Percentiles rank a stretch among this genome's conserved stretches.
Evolutionary conservation across 192 early-diverging fungal genomes (phyloP).

Genomic region (Gryganskiella cystojenkinii): DNA sequence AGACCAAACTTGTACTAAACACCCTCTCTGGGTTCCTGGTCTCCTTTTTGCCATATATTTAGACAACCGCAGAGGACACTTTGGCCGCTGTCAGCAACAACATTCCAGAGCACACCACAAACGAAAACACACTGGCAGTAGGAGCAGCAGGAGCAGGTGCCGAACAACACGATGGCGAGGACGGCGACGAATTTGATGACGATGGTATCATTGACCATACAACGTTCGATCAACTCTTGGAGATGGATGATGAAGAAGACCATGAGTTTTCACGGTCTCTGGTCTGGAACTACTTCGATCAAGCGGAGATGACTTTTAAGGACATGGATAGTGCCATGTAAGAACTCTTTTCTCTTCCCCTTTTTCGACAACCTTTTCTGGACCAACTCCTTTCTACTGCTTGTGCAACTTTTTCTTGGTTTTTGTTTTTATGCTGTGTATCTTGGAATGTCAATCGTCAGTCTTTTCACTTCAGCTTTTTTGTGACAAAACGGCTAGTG

Average conservation of each 20-base stretch:
- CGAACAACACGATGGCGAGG: slow-evolving; percentile 32
- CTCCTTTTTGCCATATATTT: slow-evolving; percentile 6
- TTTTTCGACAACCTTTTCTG: neutral
- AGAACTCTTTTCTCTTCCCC: slow-evolving; percentile 19
- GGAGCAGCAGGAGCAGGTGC: slow-evolving; percentile 15
- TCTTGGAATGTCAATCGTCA: too few relatives aligned
- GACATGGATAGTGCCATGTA: slow-evolving; percentile 85
- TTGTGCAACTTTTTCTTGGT: too few relatives aligned
- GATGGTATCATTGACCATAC: slow-evolving; percentile 74
- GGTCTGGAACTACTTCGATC: slow-evolving; percentile 87
- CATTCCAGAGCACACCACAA: neutral
- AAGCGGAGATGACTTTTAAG: slow-evolving; percentile 85
- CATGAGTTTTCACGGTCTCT: slow-evolving; percentile 84
- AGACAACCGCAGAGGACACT: slow-evolving; percentile 25
- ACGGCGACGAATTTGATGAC: slow-evolving; percentile 16
- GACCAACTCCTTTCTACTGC: too few relatives aligned
- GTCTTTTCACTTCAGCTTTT: too few relatives aligned
- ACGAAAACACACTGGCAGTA: slow-evolving; percentile 8
- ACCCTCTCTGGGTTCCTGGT: neutral
- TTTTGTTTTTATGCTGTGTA: too few relatives aligned
- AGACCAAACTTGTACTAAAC: neutral
- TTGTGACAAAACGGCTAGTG: too few relatives aligned
- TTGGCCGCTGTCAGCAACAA: slow-evolving; percentile 7
- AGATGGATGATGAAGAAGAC: slow-evolving; percentile 96
- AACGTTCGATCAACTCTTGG: slow-evolving; percentile 89